phyloP scores from a whole-genome alignment of 2,329 filamentous ascomycete species.

The Penicillium vulpinum region DNA sequence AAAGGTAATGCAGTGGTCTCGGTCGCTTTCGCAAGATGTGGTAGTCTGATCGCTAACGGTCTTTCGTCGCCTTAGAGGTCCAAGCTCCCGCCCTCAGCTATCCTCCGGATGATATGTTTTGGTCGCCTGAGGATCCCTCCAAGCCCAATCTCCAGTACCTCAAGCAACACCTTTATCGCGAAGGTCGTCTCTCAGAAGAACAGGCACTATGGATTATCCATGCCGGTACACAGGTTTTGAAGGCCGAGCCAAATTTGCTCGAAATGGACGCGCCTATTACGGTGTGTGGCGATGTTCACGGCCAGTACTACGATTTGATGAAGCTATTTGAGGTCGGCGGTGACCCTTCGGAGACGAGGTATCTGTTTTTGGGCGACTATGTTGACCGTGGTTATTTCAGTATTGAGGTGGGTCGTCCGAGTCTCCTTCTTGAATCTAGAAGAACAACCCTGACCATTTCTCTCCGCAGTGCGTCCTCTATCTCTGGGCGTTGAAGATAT shows the following conservation, averaged over 20 bases:
- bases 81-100: constrained; percentile 94
- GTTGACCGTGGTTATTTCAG: constrained; percentile 98
- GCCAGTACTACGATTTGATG: constrained; percentile 99
- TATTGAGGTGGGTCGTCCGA: constrained; percentile 66
- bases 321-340: constrained; percentile 98
- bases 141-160: constrained; percentile 94
- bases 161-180: constrained; percentile 97
- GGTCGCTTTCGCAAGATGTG: constrained; percentile 4
- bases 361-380: constrained; percentile 96
- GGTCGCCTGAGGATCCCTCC: constrained; percentile 76
- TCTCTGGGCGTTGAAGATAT: constrained; percentile 97
- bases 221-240: constrained; percentile 82
- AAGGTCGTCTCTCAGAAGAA: constrained; percentile 94
- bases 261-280: constrained; percentile 99
- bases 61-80: constrained; percentile 65
- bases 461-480: constrained; percentile 80
- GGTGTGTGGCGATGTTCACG: constrained; percentile 96
- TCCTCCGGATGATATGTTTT: constrained; percentile 92
- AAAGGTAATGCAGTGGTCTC: constrained; percentile 69
- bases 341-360: constrained; percentile 92
- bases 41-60: constrained; percentile 16
- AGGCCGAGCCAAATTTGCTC: constrained; percentile 87
- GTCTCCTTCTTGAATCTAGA: neutral
- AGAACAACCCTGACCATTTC: constrained; percentile 6
- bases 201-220: constrained; percentile 95